Conservation (phyloP, 176 grass and related monocot genomes). For the Paspalum vaginatum region DNA sequence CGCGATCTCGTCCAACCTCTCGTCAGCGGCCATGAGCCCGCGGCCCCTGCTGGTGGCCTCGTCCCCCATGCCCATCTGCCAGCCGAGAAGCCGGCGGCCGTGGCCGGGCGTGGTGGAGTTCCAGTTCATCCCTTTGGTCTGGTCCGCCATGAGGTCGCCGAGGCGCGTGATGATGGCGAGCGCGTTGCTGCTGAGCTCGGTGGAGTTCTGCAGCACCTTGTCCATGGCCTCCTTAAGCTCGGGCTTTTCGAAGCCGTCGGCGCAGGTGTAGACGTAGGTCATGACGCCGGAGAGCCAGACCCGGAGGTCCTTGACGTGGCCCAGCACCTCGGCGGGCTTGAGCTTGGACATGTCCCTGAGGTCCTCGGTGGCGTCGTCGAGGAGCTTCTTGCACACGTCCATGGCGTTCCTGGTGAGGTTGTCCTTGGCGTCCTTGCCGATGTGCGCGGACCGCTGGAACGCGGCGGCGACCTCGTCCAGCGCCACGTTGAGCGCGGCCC, state of each 20-base stretch:
- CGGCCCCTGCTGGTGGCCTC: background rate
- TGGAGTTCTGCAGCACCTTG: constrained; percentile 64
- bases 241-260: constrained; percentile 75
- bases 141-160: constrained; percentile 26
- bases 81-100: constrained; percentile 48
- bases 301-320: constrained; percentile 55
- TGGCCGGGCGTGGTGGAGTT: background rate
- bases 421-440: constrained; percentile 43
- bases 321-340: constrained; percentile 33
- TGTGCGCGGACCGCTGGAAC: constrained; percentile 32
- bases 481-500: constrained; percentile 48
- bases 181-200: constrained; percentile 88
- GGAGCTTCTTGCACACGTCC: constrained; percentile 71
- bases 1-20: constrained; percentile 25
- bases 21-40: background rate
- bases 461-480: constrained; percentile 54
- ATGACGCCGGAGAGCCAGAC: constrained; percentile 67
- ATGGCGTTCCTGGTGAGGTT: constrained; percentile 55
- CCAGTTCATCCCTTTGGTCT: background rate
- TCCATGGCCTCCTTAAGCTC: constrained; percentile 70
- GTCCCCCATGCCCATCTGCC: background rate
- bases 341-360: constrained; percentile 47
- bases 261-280: constrained; percentile 78
- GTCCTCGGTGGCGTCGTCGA: constrained; percentile 55
- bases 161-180: constrained; percentile 73